Conservation (phyloP, 345 rosid species). For the Brassica cretica region DNA sequence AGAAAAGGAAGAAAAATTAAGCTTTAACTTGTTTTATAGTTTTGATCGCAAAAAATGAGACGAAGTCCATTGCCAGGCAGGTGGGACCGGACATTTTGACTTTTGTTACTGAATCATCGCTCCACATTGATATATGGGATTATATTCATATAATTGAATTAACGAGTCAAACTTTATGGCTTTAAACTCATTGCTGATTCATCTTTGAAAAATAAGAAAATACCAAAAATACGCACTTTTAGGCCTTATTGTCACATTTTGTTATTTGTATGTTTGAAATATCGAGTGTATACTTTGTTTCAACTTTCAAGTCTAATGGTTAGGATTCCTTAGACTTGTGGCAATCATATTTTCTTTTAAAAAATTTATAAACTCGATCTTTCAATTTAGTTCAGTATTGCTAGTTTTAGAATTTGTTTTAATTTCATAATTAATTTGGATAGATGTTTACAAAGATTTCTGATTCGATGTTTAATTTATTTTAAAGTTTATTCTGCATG, state of each 20-base stretch:
- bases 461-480: neutral
- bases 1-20: neutral
- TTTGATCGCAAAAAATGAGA: slow-evolving; percentile 8
- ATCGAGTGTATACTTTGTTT: neutral
- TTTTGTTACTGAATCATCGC: slow-evolving; percentile 14
- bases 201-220: neutral
- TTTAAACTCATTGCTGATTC: slow-evolving; percentile 32
- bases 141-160: slow-evolving; percentile 16
- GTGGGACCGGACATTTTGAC: slow-evolving; percentile 22
- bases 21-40: slow-evolving; percentile 18
- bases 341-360: neutral
- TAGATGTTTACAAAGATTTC: neutral
- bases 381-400: neutral
- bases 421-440: neutral
- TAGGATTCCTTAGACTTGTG: neutral
- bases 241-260: neutral
- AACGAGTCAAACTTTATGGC: slow-evolving; percentile 39
- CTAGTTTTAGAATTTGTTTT: neutral
- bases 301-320: neutral
- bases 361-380: neutral
- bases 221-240: slow-evolving; percentile 2
- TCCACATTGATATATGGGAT: slow-evolving; percentile 15
- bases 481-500: neutral
- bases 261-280: neutral
- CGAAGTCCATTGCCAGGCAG: slow-evolving; percentile 22